A percentile compares a stretch with the other conserved stretches of the same genome.
Conservation (phyloP, 768 basidiomycete genomes). For the Macrolepiota dolichaula region DNA sequence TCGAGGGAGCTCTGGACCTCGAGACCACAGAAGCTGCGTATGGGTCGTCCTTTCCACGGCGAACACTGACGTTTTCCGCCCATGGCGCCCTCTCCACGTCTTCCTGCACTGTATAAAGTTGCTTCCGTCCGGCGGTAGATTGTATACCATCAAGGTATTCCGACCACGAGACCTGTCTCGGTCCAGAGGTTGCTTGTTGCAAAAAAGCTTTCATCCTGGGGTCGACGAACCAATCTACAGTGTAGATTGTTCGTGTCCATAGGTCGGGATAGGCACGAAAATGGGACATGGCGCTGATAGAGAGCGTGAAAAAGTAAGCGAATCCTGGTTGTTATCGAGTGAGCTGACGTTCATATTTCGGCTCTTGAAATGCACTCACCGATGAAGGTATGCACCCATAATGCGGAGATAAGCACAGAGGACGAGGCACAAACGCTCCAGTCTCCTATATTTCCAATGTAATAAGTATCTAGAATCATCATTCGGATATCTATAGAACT, state of each 20-base stretch:
- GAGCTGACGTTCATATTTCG: background rate
- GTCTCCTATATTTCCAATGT: constrained; percentile 23
- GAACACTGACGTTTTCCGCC: constrained; percentile 39
- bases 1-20: background rate
- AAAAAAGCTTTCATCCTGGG: constrained; percentile 3
- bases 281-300: constrained; percentile 46
- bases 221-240: constrained; percentile 54
- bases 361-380: constrained; percentile 29
- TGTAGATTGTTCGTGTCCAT: constrained; percentile 50
- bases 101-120: constrained; percentile 12
- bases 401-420: constrained; percentile 40
- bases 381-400: constrained; percentile 46
- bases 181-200: background rate
- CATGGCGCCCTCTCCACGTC: constrained; percentile 38
- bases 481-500: constrained; percentile 14
- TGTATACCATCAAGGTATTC: constrained; percentile 27
- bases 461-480: constrained; percentile 9
- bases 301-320: constrained; percentile 53
- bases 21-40: constrained; percentile 31
- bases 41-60: constrained; percentile 58
- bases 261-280: constrained; percentile 37
- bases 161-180: constrained; percentile 8
- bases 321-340: constrained; percentile 21
- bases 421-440: constrained; percentile 46
- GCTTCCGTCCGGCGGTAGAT: constrained; percentile 19